These are phyloP conservation scores for Trypanosoma conorhini DNA, from an alignment of 208 protist genomes.

Conservation along the genomic window DNA sequence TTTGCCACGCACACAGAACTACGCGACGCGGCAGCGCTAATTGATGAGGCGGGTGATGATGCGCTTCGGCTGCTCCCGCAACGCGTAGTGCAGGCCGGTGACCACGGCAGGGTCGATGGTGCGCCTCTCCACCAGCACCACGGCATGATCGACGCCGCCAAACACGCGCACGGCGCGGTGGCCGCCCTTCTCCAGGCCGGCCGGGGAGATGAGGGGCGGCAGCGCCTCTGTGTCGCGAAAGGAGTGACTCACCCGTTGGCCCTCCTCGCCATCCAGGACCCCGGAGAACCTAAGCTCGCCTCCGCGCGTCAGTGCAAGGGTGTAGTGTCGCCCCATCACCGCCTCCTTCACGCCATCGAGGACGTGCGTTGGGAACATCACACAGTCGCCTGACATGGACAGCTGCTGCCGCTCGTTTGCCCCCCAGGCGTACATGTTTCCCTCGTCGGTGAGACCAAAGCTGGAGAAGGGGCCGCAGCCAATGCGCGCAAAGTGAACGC, in stretches of 20 bases:
- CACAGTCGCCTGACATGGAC: constrained; percentile 19
- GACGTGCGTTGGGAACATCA: constrained; percentile 44
- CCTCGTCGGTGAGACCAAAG: constrained; percentile 67
- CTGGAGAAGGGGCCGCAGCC: constrained; percentile 70
- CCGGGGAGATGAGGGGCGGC: constrained; percentile 40
- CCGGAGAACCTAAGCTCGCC: constrained; percentile 61
- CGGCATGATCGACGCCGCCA: constrained; percentile 58
- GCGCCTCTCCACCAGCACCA: constrained; percentile 60
- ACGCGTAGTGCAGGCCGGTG: constrained; percentile 21
- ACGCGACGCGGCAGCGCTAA: not conserved
- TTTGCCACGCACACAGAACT: not conserved
- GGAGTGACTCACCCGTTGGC: constrained; percentile 36
- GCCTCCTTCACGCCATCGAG: constrained; percentile 70
- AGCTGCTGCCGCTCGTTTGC: constrained; percentile 69
- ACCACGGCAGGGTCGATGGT: constrained; percentile 31
- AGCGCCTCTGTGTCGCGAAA: constrained; percentile 63
- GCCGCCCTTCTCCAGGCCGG: constrained; percentile 29
- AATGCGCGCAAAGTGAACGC: constrained; percentile 59
- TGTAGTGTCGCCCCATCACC: constrained; percentile 65
- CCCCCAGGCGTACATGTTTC: constrained; percentile 74
- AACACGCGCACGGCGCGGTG: constrained; percentile 55
- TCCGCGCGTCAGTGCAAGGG: constrained; percentile 53
- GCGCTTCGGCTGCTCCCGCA: constrained; percentile 50
- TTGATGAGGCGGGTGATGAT: constrained; percentile 23
- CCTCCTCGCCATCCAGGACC: constrained; percentile 49